These are phyloP conservation scores for Colletotrichum melonis DNA, from an alignment of 2,329 filamentous ascomycete genomes.

Conservation along the genomic window DNA sequence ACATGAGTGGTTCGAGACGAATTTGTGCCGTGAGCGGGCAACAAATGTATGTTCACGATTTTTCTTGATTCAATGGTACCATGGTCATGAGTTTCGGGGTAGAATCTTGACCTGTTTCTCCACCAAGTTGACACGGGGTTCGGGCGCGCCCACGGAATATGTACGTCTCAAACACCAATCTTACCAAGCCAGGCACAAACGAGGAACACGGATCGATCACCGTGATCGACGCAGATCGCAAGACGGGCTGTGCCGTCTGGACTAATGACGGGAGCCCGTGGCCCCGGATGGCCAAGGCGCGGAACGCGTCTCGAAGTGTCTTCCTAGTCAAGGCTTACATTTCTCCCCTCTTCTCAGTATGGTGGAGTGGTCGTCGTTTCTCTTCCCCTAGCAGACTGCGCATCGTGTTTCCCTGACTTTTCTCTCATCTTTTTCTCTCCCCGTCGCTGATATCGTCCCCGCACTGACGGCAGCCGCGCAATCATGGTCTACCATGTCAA, in stretches of 20 bases:
- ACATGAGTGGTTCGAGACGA: too few relatives aligned
- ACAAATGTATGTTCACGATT: too few relatives aligned
- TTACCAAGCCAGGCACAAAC: background rate
- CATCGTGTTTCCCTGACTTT: background rate
- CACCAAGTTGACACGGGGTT: background rate
- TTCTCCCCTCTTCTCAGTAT: background rate
- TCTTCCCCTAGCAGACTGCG: background rate
- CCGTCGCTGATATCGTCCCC: background rate
- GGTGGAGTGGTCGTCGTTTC: background rate
- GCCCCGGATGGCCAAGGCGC: constrained; percentile 7
- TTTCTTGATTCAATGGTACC: background rate
- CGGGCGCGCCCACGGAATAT: background rate
- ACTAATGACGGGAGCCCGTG: constrained; percentile 9
- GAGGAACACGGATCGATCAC: background rate
- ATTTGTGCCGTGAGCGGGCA: too few relatives aligned
- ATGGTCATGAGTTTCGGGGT: background rate
- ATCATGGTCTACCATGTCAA: background rate
- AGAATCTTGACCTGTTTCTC: background rate
- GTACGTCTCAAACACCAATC: background rate
- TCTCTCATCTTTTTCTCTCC: background rate
- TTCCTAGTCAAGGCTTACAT: background rate
- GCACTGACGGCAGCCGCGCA: constrained; percentile 13
- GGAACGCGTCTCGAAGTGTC: constrained; percentile 10
- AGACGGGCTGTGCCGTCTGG: constrained; percentile 3
- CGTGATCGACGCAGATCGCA: constrained; percentile 1